Conservation (phyloP, 768 basidiomycete species). For the Tubosaeta sp. region DNA sequence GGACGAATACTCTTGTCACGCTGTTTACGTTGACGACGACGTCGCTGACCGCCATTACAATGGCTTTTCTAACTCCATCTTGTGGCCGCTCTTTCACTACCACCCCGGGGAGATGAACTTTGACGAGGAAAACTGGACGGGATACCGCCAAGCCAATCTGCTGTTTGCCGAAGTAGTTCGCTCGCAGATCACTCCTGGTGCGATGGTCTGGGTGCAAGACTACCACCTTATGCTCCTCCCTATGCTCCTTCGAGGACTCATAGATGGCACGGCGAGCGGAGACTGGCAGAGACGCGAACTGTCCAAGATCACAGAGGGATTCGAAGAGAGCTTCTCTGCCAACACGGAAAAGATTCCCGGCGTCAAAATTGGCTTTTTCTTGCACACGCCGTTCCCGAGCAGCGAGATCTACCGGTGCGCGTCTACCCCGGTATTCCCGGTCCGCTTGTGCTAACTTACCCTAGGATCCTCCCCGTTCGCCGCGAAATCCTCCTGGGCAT, state of each 20-base stretch:
- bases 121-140: constrained; percentile 97
- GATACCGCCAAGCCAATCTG: constrained; percentile 95
- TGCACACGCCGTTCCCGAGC: constrained; percentile 97
- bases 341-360: constrained; percentile 44
- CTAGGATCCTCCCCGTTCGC: constrained; percentile 92
- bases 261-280: constrained; percentile 64
- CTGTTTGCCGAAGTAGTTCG: constrained; percentile 89
- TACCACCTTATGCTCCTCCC: constrained; percentile 98
- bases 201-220: constrained; percentile 99
- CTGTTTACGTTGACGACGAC: constrained; percentile 97
- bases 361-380: constrained; percentile 97
- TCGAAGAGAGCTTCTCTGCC: constrained; percentile 44
- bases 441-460: constrained; percentile 1
- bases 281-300: constrained; percentile 60
- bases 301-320: constrained; percentile 66
- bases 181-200: constrained; percentile 71
- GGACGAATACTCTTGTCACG: constrained; percentile 96
- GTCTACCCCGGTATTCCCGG: constrained; percentile 11
- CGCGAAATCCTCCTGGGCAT: constrained; percentile 96
- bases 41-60: constrained; percentile 98
- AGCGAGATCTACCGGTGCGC: constrained; percentile 94
- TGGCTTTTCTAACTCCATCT: constrained; percentile 98
- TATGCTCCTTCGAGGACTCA: constrained; percentile 85
- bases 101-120: constrained; percentile 99
- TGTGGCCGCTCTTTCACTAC: constrained; percentile 99